Evolutionary conservation across 257 asterid species (phyloP).

Genomic region (Primulina tabacum): DNA sequence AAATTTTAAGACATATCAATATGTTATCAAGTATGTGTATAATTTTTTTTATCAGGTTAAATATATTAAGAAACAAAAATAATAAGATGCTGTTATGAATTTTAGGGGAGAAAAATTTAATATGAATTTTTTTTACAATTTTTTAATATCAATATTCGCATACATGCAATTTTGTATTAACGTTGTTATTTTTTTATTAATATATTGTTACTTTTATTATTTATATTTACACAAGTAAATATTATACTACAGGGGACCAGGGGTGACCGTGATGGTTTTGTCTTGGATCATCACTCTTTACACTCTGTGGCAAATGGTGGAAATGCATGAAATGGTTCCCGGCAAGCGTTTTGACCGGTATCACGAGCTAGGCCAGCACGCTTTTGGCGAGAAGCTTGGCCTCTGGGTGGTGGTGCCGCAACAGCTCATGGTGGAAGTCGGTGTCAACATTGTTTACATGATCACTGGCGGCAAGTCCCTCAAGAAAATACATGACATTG

Average conservation of each 20-base stretch:
- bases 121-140: no score
- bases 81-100: no score
- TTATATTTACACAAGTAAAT: no score
- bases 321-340: conserved; percentile 54
- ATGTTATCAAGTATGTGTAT: no score
- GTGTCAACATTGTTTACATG: conserved; percentile 56
- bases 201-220: background rate
- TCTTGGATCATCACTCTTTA: conserved; percentile 60
- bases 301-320: conserved; percentile 66
- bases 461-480: conserved; percentile 55
- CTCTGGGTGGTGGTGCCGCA: conserved; percentile 57
- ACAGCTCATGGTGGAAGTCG: conserved; percentile 47
- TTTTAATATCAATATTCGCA: no score
- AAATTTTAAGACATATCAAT: no score
- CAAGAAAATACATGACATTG: conserved; percentile 33
- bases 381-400: conserved; percentile 52
- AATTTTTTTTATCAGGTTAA: no score
- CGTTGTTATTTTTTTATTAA: no score
- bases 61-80: no score
- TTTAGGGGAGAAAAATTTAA: no score
- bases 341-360: conserved; percentile 57
- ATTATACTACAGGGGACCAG: conserved; percentile 43
- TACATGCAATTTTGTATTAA: no score
- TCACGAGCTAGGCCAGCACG: conserved; percentile 55
- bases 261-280: conserved; percentile 35